These are phyloP conservation scores for Debaryomycetaceae sp. DNA, from an alignment of 1,139 yeast species.

Conservation along the genomic window DNA sequence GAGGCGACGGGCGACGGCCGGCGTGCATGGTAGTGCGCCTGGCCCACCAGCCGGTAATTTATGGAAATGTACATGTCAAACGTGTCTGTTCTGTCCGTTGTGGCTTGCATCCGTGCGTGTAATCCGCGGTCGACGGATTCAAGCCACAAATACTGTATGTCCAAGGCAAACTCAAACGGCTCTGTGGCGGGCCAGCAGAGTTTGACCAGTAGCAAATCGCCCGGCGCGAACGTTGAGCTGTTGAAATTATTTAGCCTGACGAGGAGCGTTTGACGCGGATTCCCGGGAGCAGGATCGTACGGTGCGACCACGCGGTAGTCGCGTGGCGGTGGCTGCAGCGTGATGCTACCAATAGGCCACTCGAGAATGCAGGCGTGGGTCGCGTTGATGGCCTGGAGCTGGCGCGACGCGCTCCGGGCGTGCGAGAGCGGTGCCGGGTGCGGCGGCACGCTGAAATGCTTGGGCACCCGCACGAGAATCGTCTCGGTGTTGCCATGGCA, in stretches of 20 bases:
- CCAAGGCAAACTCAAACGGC: constrained; percentile 18
- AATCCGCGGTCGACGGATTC: constrained; percentile 1
- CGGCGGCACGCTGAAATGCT: constrained; percentile 23
- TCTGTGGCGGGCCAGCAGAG: constrained; percentile 36
- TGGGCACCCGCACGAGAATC: constrained; percentile 20
- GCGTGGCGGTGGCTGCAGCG: not conserved
- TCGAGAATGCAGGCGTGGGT: not conserved
- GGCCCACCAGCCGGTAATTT: constrained; percentile 15
- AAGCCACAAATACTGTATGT: constrained; percentile 4
- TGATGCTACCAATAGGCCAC: not conserved
- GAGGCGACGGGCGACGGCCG: constrained; percentile 5
- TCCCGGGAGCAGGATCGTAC: constrained; percentile 9
- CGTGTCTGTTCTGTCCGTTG: constrained; percentile 3
- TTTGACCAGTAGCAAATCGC: constrained; percentile 25
- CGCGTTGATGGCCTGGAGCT: not conserved
- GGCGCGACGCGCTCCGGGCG: constrained; percentile 6
- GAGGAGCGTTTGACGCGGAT: constrained; percentile 11
- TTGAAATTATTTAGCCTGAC: constrained; percentile 26
- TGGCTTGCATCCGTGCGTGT: not conserved
- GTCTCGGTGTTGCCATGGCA: constrained; percentile 25
- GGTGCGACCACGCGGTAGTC: constrained; percentile 3
- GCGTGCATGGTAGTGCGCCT: constrained; percentile 9
- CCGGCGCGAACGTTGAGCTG: constrained; percentile 15
- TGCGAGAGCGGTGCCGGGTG: constrained; percentile 5
- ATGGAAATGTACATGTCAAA: constrained; percentile 23